Conservation (phyloP, 73 alveolate genomes). For the Breviolum minutum region DNA sequence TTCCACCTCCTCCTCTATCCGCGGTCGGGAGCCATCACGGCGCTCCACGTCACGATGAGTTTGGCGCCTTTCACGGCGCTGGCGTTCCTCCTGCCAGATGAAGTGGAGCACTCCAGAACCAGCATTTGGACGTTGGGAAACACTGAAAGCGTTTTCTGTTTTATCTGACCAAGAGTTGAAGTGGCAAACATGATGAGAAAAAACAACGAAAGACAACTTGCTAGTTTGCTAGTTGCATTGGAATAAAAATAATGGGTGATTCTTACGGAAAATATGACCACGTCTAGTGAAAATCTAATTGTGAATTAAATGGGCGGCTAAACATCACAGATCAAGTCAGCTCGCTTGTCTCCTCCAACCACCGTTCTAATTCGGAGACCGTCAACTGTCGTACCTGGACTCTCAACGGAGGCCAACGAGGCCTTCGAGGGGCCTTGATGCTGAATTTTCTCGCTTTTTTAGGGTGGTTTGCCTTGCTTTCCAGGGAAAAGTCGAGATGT, state of each 20-base stretch:
- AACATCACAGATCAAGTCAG: too few species aligned
- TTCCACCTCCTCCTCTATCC: background rate
- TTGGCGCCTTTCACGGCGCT: background rate
- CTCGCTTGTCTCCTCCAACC: conserved; percentile 47
- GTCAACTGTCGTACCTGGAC: conserved; percentile 65
- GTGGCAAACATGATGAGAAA: background rate
- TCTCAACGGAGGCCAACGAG: too few species aligned
- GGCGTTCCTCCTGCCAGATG: conserved; percentile 18
- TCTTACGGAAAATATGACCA: too few species aligned
- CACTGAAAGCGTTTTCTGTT: background rate
- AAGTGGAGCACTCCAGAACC: background rate
- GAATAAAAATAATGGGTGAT: too few species aligned
- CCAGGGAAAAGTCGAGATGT: too few species aligned
- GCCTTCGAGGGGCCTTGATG: too few species aligned
- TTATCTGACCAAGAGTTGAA: background rate
- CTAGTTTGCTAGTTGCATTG: too few species aligned
- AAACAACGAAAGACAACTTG: background rate
- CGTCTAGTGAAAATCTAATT: too few species aligned
- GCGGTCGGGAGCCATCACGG: background rate
- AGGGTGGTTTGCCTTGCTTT: too few species aligned
- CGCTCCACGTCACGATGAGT: conserved; percentile 18
- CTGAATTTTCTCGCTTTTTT: too few species aligned
- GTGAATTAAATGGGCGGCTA: too few species aligned
- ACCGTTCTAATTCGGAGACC: conserved; percentile 62
- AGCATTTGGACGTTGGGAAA: background rate